A percentile compares a stretch with the other conserved stretches of the same genome.
Conservation (phyloP, 768 basidiomycete species). For the Amanita subjunquillea region DNA sequence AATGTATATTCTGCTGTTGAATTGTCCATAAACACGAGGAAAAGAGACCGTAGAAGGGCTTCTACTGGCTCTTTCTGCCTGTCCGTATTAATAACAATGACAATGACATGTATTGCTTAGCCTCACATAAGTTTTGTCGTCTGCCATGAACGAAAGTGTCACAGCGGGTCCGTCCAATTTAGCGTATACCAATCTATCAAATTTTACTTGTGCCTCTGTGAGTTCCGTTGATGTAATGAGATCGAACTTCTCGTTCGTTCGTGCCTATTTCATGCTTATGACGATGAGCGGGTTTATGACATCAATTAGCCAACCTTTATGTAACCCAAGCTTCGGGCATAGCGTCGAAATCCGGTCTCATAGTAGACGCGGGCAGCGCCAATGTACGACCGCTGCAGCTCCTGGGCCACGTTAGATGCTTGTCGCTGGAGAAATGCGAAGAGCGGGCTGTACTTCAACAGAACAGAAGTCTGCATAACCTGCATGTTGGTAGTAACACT, state of each 20-base stretch:
- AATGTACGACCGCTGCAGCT: conserved; percentile 82
- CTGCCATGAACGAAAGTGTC: conserved; percentile 80
- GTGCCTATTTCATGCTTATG: conserved; percentile 30
- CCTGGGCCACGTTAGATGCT: conserved; percentile 70
- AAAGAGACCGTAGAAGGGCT: conserved; percentile 72
- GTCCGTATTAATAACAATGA: conserved; percentile 7
- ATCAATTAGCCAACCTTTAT: conserved; percentile 46
- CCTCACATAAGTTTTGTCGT: conserved; percentile 78
- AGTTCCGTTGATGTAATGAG: conserved; percentile 42
- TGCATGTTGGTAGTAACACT: conserved; percentile 91
- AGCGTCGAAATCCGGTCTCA: conserved; percentile 91
- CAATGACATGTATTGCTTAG: conserved; percentile 4
- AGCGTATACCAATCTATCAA: conserved; percentile 52
- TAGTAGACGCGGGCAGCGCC: conserved; percentile 82
- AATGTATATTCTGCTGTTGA: conserved; percentile 89
- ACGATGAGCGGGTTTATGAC: not conserved
- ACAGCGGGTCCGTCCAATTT: conserved; percentile 75
- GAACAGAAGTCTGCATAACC: conserved; percentile 78
- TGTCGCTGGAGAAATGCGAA: conserved; percentile 82
- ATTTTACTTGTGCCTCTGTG: conserved; percentile 30
- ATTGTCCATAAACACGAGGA: conserved; percentile 92
- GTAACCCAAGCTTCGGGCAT: conserved; percentile 69
- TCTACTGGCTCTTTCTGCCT: conserved; percentile 70
- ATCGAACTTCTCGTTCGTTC: conserved; percentile 62
- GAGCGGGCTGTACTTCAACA: conserved; percentile 74